Evolutionary conservation across 2,329 filamentous ascomycete genomes (phyloP), one percentile per base, ranked within the genome.

Genomic region (Apiospora saccharicola): DNA sequence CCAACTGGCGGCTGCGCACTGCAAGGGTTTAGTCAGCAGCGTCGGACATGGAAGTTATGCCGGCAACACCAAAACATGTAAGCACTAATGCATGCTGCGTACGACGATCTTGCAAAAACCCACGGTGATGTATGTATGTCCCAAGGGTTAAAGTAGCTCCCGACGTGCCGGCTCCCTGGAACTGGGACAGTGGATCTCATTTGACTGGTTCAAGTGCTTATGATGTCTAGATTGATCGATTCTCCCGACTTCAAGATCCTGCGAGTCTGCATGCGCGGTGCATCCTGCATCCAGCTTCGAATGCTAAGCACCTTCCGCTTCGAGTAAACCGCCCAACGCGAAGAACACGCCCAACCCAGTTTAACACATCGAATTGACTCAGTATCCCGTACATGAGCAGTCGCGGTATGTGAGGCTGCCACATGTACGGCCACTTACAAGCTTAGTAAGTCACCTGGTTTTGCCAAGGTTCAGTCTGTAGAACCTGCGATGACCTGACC

Each of bases 71-170:
- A 41, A 12, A 10, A 4, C 4, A 64, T n/a, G 57, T 64, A n/a
- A 64, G 57, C 57, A 64, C 57, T 64, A 64, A 64, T 64, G 57
- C 57, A 64, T 41, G 30, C 34, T 64, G 30, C 16, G 34, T 64
- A 22, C 57, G 34, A 64, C 57, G 57, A 64, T 64, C 57, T 37
- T 10, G 34, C 19, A 24, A 37, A 41, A 13, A 41, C 37, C 30
- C 57, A 37, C 41, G 34, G 13, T 64, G 57, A 64, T 64, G 57
- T 64, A 41, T 64, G 57, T 41, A 64, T 41, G 34, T 24, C 19
- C 34, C 34, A 41, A 41, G 53, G 30, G 24, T 16, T 53, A 30
- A 26, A 30, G 51, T 53, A 53, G 53, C 26, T 22, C 16, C 53
- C 26, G 57, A 64, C 57, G 57, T n/a, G 57, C 57, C 57, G 57